Conservation (phyloP, 2,329 filamentous ascomycete genomes). For the Magnaporthiopsis rhizophila region DNA sequence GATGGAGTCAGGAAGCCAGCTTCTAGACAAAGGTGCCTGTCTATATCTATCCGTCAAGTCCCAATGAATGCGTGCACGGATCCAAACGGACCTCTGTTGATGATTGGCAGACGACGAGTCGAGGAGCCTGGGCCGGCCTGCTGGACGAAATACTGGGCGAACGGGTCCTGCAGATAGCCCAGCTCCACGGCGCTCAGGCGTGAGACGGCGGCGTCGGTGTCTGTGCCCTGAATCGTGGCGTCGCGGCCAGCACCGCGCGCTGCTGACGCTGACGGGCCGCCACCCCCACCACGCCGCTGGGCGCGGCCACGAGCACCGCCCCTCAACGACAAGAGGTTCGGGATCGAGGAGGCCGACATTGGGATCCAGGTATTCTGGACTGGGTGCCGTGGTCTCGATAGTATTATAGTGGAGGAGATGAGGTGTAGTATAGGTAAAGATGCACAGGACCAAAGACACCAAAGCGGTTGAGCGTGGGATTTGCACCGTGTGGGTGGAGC, state of each 20-base stretch:
- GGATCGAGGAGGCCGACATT: slow-evolving; percentile 70
- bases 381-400: not conserved
- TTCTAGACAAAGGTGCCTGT: not conserved
- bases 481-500: no score
- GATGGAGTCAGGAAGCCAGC: not conserved
- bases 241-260: slow-evolving; percentile 45
- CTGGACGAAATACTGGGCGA: slow-evolving; percentile 62
- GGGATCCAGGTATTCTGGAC: not conserved
- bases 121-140: slow-evolving; percentile 30
- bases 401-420: not conserved
- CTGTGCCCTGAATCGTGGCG: slow-evolving; percentile 75
- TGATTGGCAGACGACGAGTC: slow-evolving; percentile 72
- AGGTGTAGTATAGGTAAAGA: not conserved
- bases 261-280: slow-evolving; percentile 20
- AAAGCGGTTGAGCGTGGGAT: not conserved
- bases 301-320: slow-evolving; percentile 12
- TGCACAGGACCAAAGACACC: not conserved
- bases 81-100: slow-evolving; percentile 70
- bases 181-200: slow-evolving; percentile 79
- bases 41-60: slow-evolving; percentile 33
- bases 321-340: slow-evolving; percentile 61
- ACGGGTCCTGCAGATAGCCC: slow-evolving; percentile 79
- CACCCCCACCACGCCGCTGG: slow-evolving; percentile 19
- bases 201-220: slow-evolving; percentile 84
- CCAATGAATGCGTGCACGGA: slow-evolving; percentile 45